Evolutionary conservation across 176 grass and related monocot genomes (phyloP).

Genomic region (Cymbopogon citratus): DNA sequence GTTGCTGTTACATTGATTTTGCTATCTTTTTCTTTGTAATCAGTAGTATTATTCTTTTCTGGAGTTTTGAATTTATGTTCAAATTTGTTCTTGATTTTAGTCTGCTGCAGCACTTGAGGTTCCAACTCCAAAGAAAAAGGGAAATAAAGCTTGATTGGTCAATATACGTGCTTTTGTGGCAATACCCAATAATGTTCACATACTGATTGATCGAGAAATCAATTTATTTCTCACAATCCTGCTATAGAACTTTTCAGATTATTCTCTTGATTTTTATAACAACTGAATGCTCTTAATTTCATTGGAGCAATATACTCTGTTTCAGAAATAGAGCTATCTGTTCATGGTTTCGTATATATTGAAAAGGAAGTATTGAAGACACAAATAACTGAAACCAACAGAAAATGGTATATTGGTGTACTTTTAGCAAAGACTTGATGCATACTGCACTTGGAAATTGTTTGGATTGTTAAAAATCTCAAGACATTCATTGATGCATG

Average conservation of each 20-base stretch:
- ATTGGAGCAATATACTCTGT: not conserved
- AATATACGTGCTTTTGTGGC: not conserved
- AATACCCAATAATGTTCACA: not conserved
- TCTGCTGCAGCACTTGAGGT: not conserved
- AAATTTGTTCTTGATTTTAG: not conserved
- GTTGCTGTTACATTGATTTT: not conserved
- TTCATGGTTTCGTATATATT: not conserved
- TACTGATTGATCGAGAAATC: not conserved
- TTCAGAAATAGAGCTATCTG: not conserved
- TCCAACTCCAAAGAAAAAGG: not conserved
- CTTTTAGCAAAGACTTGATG: not conserved
- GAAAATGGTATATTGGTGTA: not conserved
- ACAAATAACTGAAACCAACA: not conserved
- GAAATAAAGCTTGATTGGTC: not conserved
- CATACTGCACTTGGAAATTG: not conserved
- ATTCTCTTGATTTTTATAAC: not conserved
- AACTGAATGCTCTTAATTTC: not conserved
- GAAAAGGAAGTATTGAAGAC: not conserved
- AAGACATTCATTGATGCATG: not conserved
- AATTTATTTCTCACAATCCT: not conserved
- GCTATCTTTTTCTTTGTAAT: not conserved
- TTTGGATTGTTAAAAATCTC: not conserved
- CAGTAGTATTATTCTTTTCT: not conserved
- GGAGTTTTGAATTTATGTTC: not conserved
- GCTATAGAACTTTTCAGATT: not conserved